Evolutionary conservation across 2,329 filamentous ascomycete genomes (phyloP).

Genomic region (Hypomyces perniciosus): DNA sequence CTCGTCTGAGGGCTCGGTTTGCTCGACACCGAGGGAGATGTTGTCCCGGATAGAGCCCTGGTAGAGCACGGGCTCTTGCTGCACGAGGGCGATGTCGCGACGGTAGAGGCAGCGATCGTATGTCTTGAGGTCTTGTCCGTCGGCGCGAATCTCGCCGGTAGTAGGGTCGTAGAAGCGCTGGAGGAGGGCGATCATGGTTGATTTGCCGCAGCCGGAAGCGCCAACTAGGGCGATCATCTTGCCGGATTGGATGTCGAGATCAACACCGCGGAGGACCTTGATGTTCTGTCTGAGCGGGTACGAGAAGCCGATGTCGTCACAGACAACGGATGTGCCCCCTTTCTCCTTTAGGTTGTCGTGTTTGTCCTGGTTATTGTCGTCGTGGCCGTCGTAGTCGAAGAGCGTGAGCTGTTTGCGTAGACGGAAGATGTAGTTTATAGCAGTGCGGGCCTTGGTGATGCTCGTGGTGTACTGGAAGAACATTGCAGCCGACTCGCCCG

Average conservation of each 20-base stretch:
- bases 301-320: constrained; percentile 49
- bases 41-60: constrained; percentile 52
- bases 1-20: constrained; percentile 25
- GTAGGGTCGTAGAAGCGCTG: constrained; percentile 39
- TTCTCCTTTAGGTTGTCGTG: background rate
- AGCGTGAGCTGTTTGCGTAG: constrained; percentile 29
- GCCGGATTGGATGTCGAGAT: constrained; percentile 37
- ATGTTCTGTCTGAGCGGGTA: constrained; percentile 42
- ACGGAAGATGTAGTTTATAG: constrained; percentile 44
- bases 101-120: constrained; percentile 28
- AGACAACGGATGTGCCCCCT: constrained; percentile 34
- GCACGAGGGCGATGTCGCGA: constrained; percentile 32
- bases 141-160: constrained; percentile 23
- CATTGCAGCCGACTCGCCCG: constrained; percentile 34
- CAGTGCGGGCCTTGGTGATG: constrained; percentile 43
- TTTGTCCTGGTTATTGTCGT: background rate
- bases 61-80: constrained; percentile 37
- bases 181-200: constrained; percentile 49
- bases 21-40: constrained; percentile 42
- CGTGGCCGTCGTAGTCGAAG: constrained; percentile 24
- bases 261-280: constrained; percentile 33
- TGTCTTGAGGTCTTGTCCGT: constrained; percentile 25
- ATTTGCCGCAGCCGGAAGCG: constrained; percentile 54
- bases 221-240: constrained; percentile 51
- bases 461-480: constrained; percentile 45